Evolutionary conservation across 2,329 filamentous ascomycete species (phyloP).

Genomic region (Blumeria graminis): DNA sequence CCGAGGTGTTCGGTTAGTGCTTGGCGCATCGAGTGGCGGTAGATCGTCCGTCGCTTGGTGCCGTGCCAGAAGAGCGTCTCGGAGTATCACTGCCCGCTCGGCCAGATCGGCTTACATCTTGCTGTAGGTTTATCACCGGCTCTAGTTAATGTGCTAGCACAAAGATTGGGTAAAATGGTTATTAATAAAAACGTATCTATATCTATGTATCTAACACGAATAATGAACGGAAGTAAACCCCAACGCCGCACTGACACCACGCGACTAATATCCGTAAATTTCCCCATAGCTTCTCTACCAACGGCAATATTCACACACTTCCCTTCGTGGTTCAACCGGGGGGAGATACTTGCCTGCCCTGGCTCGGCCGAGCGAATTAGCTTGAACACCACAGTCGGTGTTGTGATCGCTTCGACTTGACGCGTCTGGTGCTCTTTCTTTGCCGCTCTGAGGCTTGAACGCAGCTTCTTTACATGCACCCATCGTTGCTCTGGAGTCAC

Average conservation of each 20-base stretch:
- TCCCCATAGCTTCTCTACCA: too few relatives aligned
- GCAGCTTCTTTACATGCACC: neutral
- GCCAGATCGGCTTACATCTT: neutral
- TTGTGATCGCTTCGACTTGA: neutral
- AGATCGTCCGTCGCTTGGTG: neutral
- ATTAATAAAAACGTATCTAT: too few relatives aligned
- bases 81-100: neutral
- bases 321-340: neutral
- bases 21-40: neutral
- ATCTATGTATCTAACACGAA: too few relatives aligned
- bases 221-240: too few relatives aligned
- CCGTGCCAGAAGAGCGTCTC: neutral
- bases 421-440: neutral
- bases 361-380: neutral
- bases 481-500: neutral
- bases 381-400: neutral
- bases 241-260: too few relatives aligned
- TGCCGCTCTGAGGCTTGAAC: neutral
- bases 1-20: neutral
- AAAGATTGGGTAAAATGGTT: too few relatives aligned
- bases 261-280: too few relatives aligned
- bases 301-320: too few relatives aligned
- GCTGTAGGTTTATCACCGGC: too few relatives aligned
- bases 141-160: too few relatives aligned
- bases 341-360: neutral